Evolutionary conservation across 306 rosid species (phyloP), one percentile per base, ranked within the genome.

Genomic region (Cucurbita maxima): DNA sequence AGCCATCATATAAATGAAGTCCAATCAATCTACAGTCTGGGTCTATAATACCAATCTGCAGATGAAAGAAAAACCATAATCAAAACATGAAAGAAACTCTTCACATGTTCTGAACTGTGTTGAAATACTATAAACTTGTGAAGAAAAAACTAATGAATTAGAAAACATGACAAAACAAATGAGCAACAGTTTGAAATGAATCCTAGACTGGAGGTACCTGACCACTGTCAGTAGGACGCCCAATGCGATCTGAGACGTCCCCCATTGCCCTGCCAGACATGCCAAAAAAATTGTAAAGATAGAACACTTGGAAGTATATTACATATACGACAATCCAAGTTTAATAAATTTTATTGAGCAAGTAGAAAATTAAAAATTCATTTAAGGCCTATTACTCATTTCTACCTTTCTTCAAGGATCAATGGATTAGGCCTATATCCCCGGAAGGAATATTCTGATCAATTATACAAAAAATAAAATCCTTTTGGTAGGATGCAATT

Each of bases 1-100:
- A 81, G 41, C 97, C 99, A 75, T 94, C 99, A 76, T 94, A 94
- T 78, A 94, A 83, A 84, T 94, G 99, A 73, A 94, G 99, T 77
- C 97, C 99, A 78, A 94, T 91, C 75, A 94, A 74, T 88, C 97
- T 86, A 76, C 99, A 94, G 77, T 94, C 97, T 72, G 99, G 99
- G 80, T 94, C 99, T 13, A 94, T 91, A 61, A 94, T 91, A 74
- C 99, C 99, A 89, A 94, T 94, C 99, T 94, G 91, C 78, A 84
- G 59, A 76, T 73, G 47, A 75, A 56, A 10, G 74, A 52, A 54
- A 55, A 58, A 43, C 10, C 54, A 52, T 10, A 30, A 37, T 10
- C 41, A 66, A 73, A 69, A 15, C 41, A 11, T 77, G 74, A 70
- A 50, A 50, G 45, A 14, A 70, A 19, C 7, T 70, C 45, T 50